phyloP scores from a whole-genome alignment of 768 basidiomycete species.

The Rhizopogon rudus region DNA sequence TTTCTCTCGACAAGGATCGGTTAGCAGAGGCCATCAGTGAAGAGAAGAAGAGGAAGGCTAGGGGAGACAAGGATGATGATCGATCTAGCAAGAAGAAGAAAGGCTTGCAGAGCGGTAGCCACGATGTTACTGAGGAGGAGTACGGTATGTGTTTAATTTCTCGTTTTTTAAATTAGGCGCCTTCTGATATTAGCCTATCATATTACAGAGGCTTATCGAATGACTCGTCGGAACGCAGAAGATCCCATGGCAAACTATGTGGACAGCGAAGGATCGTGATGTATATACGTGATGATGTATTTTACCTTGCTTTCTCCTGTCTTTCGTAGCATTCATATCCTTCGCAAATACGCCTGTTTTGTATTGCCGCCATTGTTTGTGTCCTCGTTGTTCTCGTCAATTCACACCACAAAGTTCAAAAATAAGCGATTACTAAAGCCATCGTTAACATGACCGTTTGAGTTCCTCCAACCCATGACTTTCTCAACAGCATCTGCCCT shows the following conservation, averaged over 20 bases:
- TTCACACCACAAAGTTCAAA: conserved; percentile 12
- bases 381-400: conserved; percentile 2
- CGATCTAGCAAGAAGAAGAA: conserved; percentile 59
- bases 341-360: background rate
- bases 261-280: conserved; percentile 40
- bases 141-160: conserved; percentile 47
- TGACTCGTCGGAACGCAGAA: conserved; percentile 62
- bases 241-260: conserved; percentile 95
- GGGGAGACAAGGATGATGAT: conserved; percentile 50
- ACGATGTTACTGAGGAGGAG: conserved; percentile 88
- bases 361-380: conserved; percentile 1
- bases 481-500: conserved; percentile 60
- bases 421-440: conserved; percentile 18
- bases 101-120: conserved; percentile 42
- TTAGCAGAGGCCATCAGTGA: conserved; percentile 68
- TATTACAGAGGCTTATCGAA: conserved; percentile 82
- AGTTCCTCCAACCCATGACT: conserved; percentile 29
- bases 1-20: conserved; percentile 67
- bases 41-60: conserved; percentile 73
- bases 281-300: conserved; percentile 7
- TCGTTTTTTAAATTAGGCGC: background rate
- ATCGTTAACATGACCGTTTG: conserved; percentile 3
- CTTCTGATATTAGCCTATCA: conserved; percentile 6
- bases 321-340: background rate
- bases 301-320: background rate